A percentile compares a stretch with the other conserved stretches of the same genome.
These are phyloP conservation scores for Botrytis sinoallii DNA, from an alignment of 2,329 filamentous ascomycete species.

Conservation along the genomic window DNA sequence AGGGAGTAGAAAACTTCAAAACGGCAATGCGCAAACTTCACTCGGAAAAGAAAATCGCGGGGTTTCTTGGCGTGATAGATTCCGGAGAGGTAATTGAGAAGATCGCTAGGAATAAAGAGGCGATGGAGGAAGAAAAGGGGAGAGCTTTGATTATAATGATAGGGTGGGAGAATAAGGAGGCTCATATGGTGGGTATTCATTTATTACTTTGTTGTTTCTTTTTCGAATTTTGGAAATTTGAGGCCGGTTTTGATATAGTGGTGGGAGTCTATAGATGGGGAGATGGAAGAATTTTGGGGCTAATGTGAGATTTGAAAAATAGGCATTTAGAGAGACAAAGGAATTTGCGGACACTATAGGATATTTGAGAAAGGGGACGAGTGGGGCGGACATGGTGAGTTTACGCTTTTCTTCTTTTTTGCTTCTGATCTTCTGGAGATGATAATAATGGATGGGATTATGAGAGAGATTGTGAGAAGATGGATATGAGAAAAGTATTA, in stretches of 20 bases:
- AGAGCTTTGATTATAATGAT: conserved; percentile 24
- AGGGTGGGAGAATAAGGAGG: conserved; percentile 31
- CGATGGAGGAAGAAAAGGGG: conserved; percentile 18
- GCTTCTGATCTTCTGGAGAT: neutral
- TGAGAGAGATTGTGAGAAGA: neutral
- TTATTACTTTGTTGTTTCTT: neutral
- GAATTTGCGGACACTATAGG: conserved; percentile 23
- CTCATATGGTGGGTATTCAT: conserved; percentile 24
- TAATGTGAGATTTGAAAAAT: neutral
- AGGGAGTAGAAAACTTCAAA: neutral
- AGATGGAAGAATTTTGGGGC: neutral
- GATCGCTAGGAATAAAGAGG: neutral
- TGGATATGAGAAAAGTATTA: neutral
- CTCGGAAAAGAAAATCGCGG: neutral
- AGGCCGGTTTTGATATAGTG: neutral
- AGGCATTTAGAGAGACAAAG: conserved; percentile 28
- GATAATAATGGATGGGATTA: neutral
- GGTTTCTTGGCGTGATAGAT: neutral
- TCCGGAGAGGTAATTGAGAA: neutral
- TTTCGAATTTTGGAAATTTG: too few species aligned
- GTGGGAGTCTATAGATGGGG: neutral
- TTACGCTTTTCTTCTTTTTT: neutral
- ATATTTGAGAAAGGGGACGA: conserved; percentile 17
- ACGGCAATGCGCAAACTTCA: neutral
- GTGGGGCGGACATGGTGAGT: conserved; percentile 8